Percentiles rank a stretch among this genome's conserved stretches.
Evolutionary conservation across 2,329 filamentous ascomycete species (phyloP).

Genomic region (Fusarium sp.): DNA sequence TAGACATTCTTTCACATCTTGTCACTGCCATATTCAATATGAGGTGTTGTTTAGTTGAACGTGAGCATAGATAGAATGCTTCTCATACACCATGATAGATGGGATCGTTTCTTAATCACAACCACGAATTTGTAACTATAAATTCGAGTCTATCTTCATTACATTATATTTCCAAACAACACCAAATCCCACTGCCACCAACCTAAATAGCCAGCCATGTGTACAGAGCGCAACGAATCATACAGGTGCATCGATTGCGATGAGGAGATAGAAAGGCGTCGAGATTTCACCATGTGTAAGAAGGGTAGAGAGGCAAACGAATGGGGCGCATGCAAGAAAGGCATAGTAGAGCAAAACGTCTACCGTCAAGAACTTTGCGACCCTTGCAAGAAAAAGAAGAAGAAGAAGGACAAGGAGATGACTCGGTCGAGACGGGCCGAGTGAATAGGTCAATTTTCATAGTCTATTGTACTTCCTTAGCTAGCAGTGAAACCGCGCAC

Average conservation of each 20-base stretch:
- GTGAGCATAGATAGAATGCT: too few species aligned
- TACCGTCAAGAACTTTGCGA: not conserved
- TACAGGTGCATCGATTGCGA: not conserved
- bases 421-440: not conserved
- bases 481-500: not conserved
- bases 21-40: too few species aligned
- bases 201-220: not conserved
- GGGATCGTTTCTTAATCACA: too few species aligned
- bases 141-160: too few species aligned
- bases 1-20: too few species aligned
- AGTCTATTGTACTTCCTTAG: rapidly evolving
- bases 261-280: not conserved
- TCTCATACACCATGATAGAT: too few species aligned
- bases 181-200: rapidly evolving
- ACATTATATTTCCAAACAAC: rapidly evolving
- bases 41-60: too few species aligned
- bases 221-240: not conserved
- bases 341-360: not conserved
- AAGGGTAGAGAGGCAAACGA: not conserved
- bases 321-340: constrained; percentile 1
- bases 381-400: not conserved
- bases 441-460: too few species aligned
- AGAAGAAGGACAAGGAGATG: not conserved
- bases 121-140: too few species aligned
- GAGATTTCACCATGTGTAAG: constrained; percentile 5